Evolutionary conservation across 2,329 filamentous ascomycete species (phyloP).

Genomic region (Venturia pyrina): DNA sequence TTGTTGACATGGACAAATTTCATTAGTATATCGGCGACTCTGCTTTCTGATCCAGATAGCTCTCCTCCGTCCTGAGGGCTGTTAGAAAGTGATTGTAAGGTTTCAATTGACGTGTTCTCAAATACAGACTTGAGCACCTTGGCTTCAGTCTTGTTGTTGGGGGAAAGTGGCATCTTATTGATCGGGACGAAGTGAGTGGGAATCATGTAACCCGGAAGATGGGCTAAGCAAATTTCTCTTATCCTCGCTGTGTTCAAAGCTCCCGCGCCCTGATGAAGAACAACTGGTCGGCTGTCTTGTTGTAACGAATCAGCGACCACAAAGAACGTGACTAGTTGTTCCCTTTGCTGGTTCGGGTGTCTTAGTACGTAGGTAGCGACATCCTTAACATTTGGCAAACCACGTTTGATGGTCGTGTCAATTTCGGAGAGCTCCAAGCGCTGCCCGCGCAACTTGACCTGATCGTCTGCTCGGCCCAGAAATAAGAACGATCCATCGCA

Average conservation of each 20-base stretch:
- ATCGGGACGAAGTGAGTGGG: constrained; percentile 73
- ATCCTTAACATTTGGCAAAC: constrained; percentile 50
- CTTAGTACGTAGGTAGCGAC: constrained; percentile 68
- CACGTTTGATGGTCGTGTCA: constrained; percentile 65
- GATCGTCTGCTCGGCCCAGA: constrained; percentile 77
- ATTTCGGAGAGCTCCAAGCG: constrained; percentile 86
- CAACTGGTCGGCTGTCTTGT: background rate
- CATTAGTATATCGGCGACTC: constrained; percentile 45
- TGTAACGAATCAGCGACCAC: constrained; percentile 16
- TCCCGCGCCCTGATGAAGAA: constrained; percentile 16
- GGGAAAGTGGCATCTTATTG: constrained; percentile 63
- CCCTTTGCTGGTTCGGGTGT: constrained; percentile 62
- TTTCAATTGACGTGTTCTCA: constrained; percentile 45
- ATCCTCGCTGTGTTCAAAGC: constrained; percentile 11
- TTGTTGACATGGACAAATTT: constrained; percentile 39
- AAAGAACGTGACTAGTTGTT: constrained; percentile 71
- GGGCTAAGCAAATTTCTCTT: constrained; percentile 51
- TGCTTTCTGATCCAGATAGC: constrained; percentile 30
- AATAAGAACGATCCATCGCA: constrained; percentile 80
- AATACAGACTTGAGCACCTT: constrained; percentile 62
- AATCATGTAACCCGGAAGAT: constrained; percentile 78
- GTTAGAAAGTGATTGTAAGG: constrained; percentile 47
- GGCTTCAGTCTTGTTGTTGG: constrained; percentile 81
- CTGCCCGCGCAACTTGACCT: constrained; percentile 85
- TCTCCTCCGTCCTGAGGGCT: constrained; percentile 4